A percentile compares a stretch with the other conserved stretches of the same genome.
Conservation (phyloP, 2,329 filamentous ascomycete genomes). For the Pezicula carpinea region DNA sequence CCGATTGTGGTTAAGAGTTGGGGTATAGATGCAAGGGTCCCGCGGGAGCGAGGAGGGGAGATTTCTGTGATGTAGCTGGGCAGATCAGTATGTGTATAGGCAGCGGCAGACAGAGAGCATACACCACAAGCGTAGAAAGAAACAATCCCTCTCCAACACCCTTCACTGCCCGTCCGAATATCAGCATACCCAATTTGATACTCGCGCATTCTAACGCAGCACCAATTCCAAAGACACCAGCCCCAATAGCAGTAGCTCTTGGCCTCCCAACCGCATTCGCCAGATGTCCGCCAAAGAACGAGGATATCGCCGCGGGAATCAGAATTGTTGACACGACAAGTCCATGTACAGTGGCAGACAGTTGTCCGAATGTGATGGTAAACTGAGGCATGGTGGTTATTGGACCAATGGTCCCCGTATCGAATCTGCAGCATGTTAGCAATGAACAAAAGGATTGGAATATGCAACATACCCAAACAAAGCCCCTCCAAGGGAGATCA, state of each 20-base stretch:
- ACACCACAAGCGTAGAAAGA: slow-evolving; percentile 50
- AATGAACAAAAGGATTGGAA: background rate
- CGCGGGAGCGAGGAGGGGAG: slow-evolving; percentile 45
- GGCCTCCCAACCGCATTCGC: slow-evolving; percentile 47
- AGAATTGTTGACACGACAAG: slow-evolving; percentile 56
- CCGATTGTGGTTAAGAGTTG: slow-evolving; percentile 48
- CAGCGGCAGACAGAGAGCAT: slow-evolving; percentile 8
- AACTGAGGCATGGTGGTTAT: slow-evolving; percentile 46
- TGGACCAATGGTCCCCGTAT: slow-evolving; percentile 47
- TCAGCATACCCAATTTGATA: slow-evolving; percentile 43
- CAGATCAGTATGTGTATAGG: background rate
- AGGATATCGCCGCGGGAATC: slow-evolving; percentile 51
- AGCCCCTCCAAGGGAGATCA: slow-evolving; percentile 22
- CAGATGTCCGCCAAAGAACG: slow-evolving; percentile 52
- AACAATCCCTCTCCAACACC: slow-evolving; percentile 57
- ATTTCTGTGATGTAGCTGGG: slow-evolving; percentile 54
- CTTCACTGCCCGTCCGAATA: slow-evolving; percentile 49
- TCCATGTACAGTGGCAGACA: slow-evolving; percentile 49
- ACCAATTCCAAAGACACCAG: slow-evolving; percentile 47
- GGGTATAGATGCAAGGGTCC: slow-evolving; percentile 45
- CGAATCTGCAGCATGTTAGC: slow-evolving; percentile 23
- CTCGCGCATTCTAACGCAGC: slow-evolving; percentile 47
- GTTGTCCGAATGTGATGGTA: slow-evolving; percentile 38
- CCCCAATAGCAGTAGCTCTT: slow-evolving; percentile 42
- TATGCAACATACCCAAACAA: slow-evolving; percentile 21